Base-by-base conservation (phyloP, 2,329 filamentous ascomycete genomes). In the Tolypocladium ovalisporum region DNA sequence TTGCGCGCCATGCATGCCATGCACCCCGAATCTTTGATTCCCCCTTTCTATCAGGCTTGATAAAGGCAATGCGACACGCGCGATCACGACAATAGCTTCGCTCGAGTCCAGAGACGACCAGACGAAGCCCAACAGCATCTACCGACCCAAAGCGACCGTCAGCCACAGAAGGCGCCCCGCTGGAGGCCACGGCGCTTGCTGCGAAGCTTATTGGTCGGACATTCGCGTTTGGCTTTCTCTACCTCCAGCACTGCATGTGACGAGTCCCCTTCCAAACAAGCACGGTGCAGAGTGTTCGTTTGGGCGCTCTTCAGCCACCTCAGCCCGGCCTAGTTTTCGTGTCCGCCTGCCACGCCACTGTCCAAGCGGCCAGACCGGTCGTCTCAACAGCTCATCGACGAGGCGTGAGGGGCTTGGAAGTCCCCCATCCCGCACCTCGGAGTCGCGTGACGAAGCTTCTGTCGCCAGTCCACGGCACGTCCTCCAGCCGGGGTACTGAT, bases 171-270 rank as follows among this genome's bases (percentile, higher is more conserved):
- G 13, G 17, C 4, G 27, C 29, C 17, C 29, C 29, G 9, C 10
- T n/a, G 15, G 17, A 51, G 29, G 47, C 27, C 47, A 53, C 56
- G 32, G 37, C 52, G 56, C 35, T 52, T 55, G 44, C 54, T 35
- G 42, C 52, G 42, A 49, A 22, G 27, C 52, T 54, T 40, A 51
- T 44, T 54, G 54, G 51, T 49, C 54, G 49, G 54, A 55, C 54
- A 59, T 32, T 47, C 29, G 29, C 34, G 34, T 19, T 35, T 52
- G 51, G 51, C 51, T n/a, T 52, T 29, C 1, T 29, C 32, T 22
- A 12, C 35, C 22, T 37, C 39, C 37, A 9, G 34, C 44, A 19
- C 32, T 49, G 44, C 34, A 19, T 54, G 49, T 42, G 34, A 56
- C 54, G 27, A 52, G 37, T 34, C 10, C 54, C 53, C 52, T 42